A percentile compares a stretch with the other conserved stretches of the same genome.
phyloP scores from a whole-genome alignment of 2,329 filamentous ascomycete species.

The Penicillium sp. region DNA sequence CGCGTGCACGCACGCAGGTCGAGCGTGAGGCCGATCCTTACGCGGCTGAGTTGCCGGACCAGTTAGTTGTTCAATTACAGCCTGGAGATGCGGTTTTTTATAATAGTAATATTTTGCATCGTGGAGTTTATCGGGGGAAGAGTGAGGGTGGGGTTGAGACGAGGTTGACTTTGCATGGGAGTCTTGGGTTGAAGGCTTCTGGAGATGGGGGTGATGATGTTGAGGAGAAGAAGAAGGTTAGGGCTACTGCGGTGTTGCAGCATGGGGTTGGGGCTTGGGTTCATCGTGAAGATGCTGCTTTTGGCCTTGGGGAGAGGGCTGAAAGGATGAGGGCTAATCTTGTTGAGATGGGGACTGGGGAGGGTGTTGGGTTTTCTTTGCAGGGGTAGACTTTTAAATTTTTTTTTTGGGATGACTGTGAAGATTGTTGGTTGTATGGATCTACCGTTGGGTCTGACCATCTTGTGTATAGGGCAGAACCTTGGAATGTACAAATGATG shows the following conservation, averaged over 20 bases:
- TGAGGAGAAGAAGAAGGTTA: conserved; percentile 36
- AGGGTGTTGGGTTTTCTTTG: conserved; percentile 46
- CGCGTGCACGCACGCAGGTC: conserved; percentile 64
- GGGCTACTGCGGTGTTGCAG: conserved; percentile 47
- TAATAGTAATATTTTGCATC: conserved; percentile 77
- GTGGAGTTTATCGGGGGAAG: conserved; percentile 45
- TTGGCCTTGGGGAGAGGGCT: conserved; percentile 39
- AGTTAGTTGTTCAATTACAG: conserved; percentile 64
- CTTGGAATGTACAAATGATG: background rate
- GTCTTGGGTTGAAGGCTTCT: conserved; percentile 40
- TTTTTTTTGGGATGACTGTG: background rate
- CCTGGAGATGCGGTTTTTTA: conserved; percentile 84
- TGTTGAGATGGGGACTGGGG: conserved; percentile 47
- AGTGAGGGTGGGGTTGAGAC: conserved; percentile 38
- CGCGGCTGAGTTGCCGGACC: conserved; percentile 60
- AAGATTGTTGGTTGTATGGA: background rate
- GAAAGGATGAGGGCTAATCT: conserved; percentile 48
- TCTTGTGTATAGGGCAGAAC: background rate
- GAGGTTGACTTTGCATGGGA: conserved; percentile 46
- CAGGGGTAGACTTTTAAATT: conserved; percentile 36
- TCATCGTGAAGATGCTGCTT: conserved; percentile 42
- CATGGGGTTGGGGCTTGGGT: conserved; percentile 50
- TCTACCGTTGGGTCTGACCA: background rate
- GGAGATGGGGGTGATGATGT: conserved; percentile 16
- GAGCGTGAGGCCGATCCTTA: conserved; percentile 70